Evolutionary conservation across 73 alveolate species (phyloP), one percentile per base, ranked within the genome.

Genomic region (Blepharisma japonicum): DNA sequence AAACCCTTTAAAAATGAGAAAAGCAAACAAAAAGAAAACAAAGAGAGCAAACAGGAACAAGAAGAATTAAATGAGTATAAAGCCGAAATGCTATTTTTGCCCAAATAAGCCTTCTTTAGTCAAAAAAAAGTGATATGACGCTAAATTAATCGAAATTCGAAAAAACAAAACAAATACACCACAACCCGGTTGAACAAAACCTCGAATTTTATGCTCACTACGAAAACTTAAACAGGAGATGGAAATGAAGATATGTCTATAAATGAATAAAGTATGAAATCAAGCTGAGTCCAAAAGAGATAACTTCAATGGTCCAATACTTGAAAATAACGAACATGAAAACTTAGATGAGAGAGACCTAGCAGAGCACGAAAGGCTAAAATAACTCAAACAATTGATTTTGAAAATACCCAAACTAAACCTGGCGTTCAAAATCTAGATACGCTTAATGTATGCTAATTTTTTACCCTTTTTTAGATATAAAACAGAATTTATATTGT

Each of bases 361-460:
- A 9, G 71, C 67, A 45, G 88, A 82, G 55, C 97, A 92, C 72
- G 97, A 92, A 79, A 95, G 92, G 47, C 90, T 91, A 6, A 94
- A 98, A 0, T 87, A 91, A 82, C 68, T 91, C 49, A 92, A 92
- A 87, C 97, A 32, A 87, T 94, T 21, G 95, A 83, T 39, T 88
- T 81, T 76, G 99, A 6, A 78, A 86, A 77, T 83, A 80, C 84
- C 76, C 83, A 45, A 85, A 90, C 55, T 97, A 90, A 70, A 70
- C 96, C 11, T 95, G 99, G 99, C 94, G 93, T 82, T 87, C 98
- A 93, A 56, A 86, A 91, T 77, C 80, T 90, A 49, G 92, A 90
- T 68, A 85, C 90, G n/a, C 90, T 96, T 45, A 90, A 85, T 78
- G 79, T 93, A 39, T 94, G 99, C 68, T 97, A 93, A 67, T 94